These are phyloP conservation scores for Ballota nigra DNA, from an alignment of 257 asterid species.

Conservation along the genomic window DNA sequence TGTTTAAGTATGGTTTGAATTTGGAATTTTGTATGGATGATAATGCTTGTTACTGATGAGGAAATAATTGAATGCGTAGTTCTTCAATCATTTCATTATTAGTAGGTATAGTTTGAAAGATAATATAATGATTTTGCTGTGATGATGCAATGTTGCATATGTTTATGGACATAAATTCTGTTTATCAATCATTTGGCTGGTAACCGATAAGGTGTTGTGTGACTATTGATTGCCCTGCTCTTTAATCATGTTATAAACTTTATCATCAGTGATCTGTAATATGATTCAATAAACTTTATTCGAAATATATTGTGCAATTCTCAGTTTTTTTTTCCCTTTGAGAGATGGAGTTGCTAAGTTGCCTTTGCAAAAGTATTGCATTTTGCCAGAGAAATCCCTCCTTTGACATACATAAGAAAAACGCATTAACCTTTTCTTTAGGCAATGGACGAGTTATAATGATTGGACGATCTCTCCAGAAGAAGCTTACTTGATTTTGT, in stretches of 20 bases:
- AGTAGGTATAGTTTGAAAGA: not conserved
- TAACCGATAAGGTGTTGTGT: not conserved
- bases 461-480: not conserved
- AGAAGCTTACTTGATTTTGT: not conserved
- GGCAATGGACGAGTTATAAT: constrained; percentile 3
- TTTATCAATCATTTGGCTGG: constrained; percentile 22
- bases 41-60: constrained; percentile 14
- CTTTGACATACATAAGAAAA: not conserved
- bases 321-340: not conserved
- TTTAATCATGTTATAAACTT: constrained; percentile 3
- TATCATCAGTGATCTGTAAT: constrained; percentile 13
- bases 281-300: not conserved
- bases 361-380: not conserved
- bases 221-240: constrained; percentile 11
- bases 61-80: constrained; percentile 8
- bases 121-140: constrained; percentile 1
- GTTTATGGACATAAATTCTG: not conserved
- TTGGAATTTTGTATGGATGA: not conserved
- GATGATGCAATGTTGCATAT: not conserved
- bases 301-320: not conserved
- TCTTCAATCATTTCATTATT: constrained; percentile 13
- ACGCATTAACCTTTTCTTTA: not conserved
- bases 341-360: constrained; percentile 4
- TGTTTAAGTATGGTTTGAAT: constrained; percentile 21
- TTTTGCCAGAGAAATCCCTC: constrained; percentile 9